phyloP scores from a whole-genome alignment of 2,329 filamentous ascomycete genomes.

The Venturia oleaginea region DNA sequence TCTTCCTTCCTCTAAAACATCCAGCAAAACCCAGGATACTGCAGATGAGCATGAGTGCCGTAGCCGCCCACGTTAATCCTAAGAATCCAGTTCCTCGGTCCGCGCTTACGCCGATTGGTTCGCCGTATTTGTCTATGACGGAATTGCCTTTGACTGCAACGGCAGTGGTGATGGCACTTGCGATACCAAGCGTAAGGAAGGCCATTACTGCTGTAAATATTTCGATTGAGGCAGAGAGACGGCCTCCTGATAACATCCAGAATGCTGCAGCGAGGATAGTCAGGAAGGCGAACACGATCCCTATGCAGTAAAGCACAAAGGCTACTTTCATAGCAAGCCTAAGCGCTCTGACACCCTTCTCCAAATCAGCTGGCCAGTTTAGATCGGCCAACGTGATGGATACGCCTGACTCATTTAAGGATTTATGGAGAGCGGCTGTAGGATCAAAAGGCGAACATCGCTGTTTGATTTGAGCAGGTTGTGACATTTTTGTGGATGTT shows the following conservation, averaged over 20 bases:
- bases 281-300: constrained; percentile 43
- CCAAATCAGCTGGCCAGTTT: constrained; percentile 48
- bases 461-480: constrained; percentile 43
- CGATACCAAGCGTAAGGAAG: constrained; percentile 54
- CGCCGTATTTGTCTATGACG: constrained; percentile 45
- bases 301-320: constrained; percentile 52
- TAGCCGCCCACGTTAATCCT: constrained; percentile 51
- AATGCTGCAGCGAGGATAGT: constrained; percentile 26
- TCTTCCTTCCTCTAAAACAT: constrained; percentile 21
- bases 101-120: constrained; percentile 40
- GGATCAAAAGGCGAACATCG: constrained; percentile 51
- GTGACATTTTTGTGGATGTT: constrained; percentile 44
- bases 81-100: constrained; percentile 46
- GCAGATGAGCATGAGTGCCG: constrained; percentile 34
- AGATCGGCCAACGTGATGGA: constrained; percentile 44
- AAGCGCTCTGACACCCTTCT: constrained; percentile 44
- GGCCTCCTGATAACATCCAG: constrained; percentile 35
- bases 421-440: constrained; percentile 37
- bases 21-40: constrained; percentile 21
- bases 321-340: constrained; percentile 41
- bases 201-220: constrained; percentile 41
- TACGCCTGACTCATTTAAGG: constrained; percentile 34
- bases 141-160: constrained; percentile 45
- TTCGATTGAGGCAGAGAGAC: constrained; percentile 41
- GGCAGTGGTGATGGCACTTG: constrained; percentile 65